Base-by-base conservation (phyloP, 176 grass and related monocot genomes). In the Poa annua region DNA sequence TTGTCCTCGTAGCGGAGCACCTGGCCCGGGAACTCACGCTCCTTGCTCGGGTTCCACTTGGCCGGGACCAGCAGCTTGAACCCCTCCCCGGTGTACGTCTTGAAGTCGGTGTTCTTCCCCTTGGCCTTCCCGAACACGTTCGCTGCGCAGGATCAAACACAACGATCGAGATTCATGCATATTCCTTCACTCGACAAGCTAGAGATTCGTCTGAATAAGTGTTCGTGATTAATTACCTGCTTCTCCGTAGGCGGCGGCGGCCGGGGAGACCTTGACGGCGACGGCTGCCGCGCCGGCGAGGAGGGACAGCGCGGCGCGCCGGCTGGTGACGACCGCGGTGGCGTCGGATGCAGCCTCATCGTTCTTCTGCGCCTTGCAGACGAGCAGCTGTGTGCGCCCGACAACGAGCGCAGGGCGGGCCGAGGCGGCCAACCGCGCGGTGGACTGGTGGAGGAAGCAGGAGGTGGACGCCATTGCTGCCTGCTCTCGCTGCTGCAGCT, bases 1-100 rank as follows among this genome's bases (percentile, higher is more conserved):
- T 96, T 99, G 91, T 99, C 96, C 89, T 99, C 96, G 61, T 90
- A 99, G 64, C 91, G 86, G 50, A 92, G 91, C 55, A 99, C 96
- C 83, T 98, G 96, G 2, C 96, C 96, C 0, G 92, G 92, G 85
- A 82, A 98, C 85, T 95, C 96, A 0, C 86, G 79, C 93, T 99
- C 93, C 81, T 79, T 92, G 89, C 96, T 96, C 11, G 91, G 89
- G 88, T 96, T 99, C 96, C 96, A 99, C 87, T 99, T 99, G 62
- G 89, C 47, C 47, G 96, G 96, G 80, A 99, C 85, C 83, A 86
- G 7, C 41, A 99, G 83, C 81, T 96, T 99, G 83, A 99, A 99
- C 14, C 93, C 93, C 0, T 92, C 70, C 4, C 96, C 96, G 35
- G 9, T 86, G 91, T 99, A 99, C 1, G 93, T 39, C 53, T 84